Evolutionary conservation across 169 alveolate genomes (phyloP), one percentile per base, ranked within the genome.

Genomic region (Eimeria tenella): DNA sequence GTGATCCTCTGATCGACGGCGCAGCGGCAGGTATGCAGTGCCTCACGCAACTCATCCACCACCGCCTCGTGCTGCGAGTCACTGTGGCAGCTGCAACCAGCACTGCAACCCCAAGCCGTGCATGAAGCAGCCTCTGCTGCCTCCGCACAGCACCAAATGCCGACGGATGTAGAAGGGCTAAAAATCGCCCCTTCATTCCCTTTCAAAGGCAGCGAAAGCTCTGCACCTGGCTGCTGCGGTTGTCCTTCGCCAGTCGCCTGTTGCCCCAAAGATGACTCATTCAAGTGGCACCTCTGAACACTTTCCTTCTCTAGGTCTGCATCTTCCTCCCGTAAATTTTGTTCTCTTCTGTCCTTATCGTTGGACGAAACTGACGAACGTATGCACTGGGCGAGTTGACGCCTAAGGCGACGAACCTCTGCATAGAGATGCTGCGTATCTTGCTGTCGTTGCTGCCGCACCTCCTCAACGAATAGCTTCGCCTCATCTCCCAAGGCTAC

Each of bases 91-190:
- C 91, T 25, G 79, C 91, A 84, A 21, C 81, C 13, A 15, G 91
- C 91, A 25, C 91, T 84, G 91, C 91, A 84, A 19, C 91, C 91
- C 91, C 91, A 84, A 4, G 91, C 91, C 25, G 91, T 84, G 56
- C 91, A 84, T 25, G 91, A 52, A 21, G 63, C 81, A 11, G 62
- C 63, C 81, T 84, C 91, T 25, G 91, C 91, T 10, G 91, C 75
- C 53, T 60, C 79, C 23, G 23, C 65, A 42, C 91, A 84, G 91
- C 91, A 84, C 91, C 81, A 84, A 6, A 23, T 10, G 3, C 89
- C 89, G 55, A 25, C 31, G 25, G 89, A 19, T 53, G 55, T 4
- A 25, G 55, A 21, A n/a, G 23, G 19, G 23, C 55, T 53, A 62
- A 25, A 15, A 68, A 52, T 17, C 23, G 7, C 74, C 55, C 70